These are phyloP conservation scores for Galerina sulciceps DNA, from an alignment of 768 basidiomycete species.

Conservation along the genomic window DNA sequence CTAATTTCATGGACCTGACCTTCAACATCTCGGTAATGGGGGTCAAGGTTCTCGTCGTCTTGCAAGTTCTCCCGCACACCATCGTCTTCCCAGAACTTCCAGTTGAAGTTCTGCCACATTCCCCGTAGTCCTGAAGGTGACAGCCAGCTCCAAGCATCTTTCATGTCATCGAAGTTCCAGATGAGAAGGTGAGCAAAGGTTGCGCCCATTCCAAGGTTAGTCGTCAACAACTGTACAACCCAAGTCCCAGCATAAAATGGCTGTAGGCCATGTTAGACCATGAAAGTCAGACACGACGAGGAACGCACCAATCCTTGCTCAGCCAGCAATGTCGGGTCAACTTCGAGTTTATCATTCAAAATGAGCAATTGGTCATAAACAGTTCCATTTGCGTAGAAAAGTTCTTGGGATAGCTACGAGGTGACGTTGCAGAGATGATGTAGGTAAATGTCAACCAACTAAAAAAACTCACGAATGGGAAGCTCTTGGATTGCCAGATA, in stretches of 20 bases:
- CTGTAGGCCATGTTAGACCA: slow-evolving; percentile 14
- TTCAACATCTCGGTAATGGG: slow-evolving; percentile 58
- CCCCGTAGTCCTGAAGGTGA: slow-evolving; percentile 35
- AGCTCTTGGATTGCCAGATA: slow-evolving; percentile 49
- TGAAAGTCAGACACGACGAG: background rate
- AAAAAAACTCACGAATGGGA: slow-evolving; percentile 28
- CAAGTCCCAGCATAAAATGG: slow-evolving; percentile 54
- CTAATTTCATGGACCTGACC: slow-evolving; percentile 22
- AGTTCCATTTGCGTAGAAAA: slow-evolving; percentile 52
- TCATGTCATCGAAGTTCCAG: slow-evolving; percentile 48
- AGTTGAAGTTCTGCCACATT: slow-evolving; percentile 40
- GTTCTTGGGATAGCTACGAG: slow-evolving; percentile 51
- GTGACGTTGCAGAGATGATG: slow-evolving; percentile 25
- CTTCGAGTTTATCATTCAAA: slow-evolving; percentile 46
- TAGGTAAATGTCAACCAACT: background rate
- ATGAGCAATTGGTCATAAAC: slow-evolving; percentile 51
- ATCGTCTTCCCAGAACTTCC: slow-evolving; percentile 46
- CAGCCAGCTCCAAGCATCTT: slow-evolving; percentile 50
- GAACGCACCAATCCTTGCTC: slow-evolving; percentile 42
- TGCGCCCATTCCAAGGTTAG: slow-evolving; percentile 52
- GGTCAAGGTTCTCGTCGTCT: slow-evolving; percentile 41
- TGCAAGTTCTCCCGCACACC: slow-evolving; percentile 37
- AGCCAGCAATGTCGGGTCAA: slow-evolving; percentile 42
- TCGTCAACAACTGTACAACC: slow-evolving; percentile 45
- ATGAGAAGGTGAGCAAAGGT: slow-evolving; percentile 51